Conservation (phyloP, 2,329 filamentous ascomycete species). For the Nemania bipapillata region DNA sequence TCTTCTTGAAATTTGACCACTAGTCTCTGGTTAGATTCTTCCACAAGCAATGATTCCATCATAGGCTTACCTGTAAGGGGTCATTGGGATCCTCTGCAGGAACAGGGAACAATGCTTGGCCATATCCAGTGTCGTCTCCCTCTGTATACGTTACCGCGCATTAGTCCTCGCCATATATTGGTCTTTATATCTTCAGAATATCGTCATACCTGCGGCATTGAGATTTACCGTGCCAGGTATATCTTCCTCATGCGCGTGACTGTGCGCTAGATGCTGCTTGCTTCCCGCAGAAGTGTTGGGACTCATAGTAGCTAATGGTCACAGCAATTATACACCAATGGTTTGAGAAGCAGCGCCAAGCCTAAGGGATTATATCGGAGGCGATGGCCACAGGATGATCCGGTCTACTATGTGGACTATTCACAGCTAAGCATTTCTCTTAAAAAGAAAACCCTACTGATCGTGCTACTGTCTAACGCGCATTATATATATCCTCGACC, state of each 20-base stretch:
- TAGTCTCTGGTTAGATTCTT: constrained; percentile 45
- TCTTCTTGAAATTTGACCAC: constrained; percentile 68
- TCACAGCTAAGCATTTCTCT: constrained; percentile 6
- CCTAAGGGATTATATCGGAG: not conserved
- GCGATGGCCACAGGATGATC: not conserved
- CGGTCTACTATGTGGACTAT: constrained; percentile 12
- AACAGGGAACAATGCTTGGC: constrained; percentile 47
- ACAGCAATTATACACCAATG: not conserved
- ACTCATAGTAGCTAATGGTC: constrained; percentile 35
- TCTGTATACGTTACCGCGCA: constrained; percentile 35
- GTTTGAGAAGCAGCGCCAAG: not conserved
- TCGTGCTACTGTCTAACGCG: constrained; percentile 1
- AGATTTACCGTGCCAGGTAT: constrained; percentile 48
- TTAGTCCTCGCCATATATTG: constrained; percentile 6
- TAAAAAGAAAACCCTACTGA: not conserved
- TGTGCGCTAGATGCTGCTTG: constrained; percentile 45
- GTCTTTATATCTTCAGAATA: not conserved
- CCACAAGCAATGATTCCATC: not conserved
- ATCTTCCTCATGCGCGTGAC: constrained; percentile 48
- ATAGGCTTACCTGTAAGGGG: constrained; percentile 44
- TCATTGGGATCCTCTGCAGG: constrained; percentile 49
- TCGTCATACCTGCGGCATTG: constrained; percentile 43
- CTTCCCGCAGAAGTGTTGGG: constrained; percentile 20
- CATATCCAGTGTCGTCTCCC: constrained; percentile 48
- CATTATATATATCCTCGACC: constrained; percentile 18